A percentile compares a stretch with the other conserved stretches of the same genome.
phyloP scores from a whole-genome alignment of 2,329 filamentous ascomycete species.

The Mariannaea elegans region DNA sequence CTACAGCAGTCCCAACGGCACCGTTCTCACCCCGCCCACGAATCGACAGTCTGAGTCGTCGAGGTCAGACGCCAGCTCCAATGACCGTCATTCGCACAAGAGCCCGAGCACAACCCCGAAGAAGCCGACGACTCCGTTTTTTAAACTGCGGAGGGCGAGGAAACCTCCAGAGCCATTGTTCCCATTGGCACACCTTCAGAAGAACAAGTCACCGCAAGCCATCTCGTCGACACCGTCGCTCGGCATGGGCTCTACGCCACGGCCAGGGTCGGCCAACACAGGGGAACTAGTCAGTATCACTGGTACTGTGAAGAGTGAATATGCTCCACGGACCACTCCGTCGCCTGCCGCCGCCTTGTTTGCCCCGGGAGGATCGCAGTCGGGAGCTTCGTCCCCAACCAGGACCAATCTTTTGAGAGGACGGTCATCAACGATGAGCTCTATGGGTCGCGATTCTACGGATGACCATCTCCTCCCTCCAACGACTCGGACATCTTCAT shows the following conservation, averaged over 20 bases:
- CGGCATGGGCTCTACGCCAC: conserved; percentile 43
- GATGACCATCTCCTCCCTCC: conserved; percentile 75
- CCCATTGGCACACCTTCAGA: conserved; percentile 85
- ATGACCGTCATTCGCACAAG: conserved; percentile 68
- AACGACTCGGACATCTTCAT: conserved; percentile 80
- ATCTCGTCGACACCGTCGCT: conserved; percentile 56
- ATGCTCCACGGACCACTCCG: conserved; percentile 32
- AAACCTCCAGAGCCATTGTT: conserved; percentile 82
- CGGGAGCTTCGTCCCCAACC: conserved; percentile 74
- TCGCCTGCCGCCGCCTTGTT: conserved; percentile 62
- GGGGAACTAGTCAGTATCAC: conserved; percentile 31
- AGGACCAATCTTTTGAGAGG: conserved; percentile 71
- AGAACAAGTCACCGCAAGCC: conserved; percentile 57
- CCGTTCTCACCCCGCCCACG: conserved; percentile 60
- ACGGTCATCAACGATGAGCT: conserved; percentile 90
- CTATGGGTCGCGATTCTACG: conserved; percentile 75
- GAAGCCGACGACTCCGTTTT: conserved; percentile 77
- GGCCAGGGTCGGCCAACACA: conserved; percentile 49
- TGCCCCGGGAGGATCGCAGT: conserved; percentile 50
- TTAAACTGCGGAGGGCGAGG: conserved; percentile 80
- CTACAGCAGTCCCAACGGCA: conserved; percentile 39
- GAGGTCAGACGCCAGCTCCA: conserved; percentile 84
- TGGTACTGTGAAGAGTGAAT: conserved; percentile 30
- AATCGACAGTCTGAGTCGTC: conserved; percentile 76
- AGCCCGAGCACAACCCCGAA: conserved; percentile 68